Evolutionary conservation across 2,329 filamentous ascomycete genomes (phyloP), one percentile per base, ranked within the genome.

Genomic region (Chaetomium strumarium): DNA sequence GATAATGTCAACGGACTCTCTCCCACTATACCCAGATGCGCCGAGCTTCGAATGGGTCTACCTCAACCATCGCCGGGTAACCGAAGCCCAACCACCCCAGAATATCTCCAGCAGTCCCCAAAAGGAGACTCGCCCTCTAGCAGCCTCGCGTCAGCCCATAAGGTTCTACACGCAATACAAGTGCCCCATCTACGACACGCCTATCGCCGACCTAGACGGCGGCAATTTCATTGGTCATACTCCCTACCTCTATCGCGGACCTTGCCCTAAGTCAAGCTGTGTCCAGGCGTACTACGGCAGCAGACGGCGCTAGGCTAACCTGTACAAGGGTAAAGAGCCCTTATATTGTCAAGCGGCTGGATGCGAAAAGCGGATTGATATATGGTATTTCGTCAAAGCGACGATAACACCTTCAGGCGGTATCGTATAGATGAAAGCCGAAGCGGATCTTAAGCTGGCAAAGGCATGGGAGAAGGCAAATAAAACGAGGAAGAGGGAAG

Each of bases 181-280:
- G 10, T 55, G 52, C 38, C 24, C 52, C 31, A 44, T 54, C 47
- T 54, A 47, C 47, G 8, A 17, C 29, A n/a, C n/a, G 13, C 16
- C 31, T 43, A 47, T 55, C 31, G 43, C 33, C 43, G 14, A 43
- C 20, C 12, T 13, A 7, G 11, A 31, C 38, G 39, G 37, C 33
- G 44, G 38, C 29, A 17, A 55, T 44, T 55, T 47, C 48, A 44
- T 51, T 43, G 52, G 52, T 33, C 36, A 55, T 38, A 12, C n/a
- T 9, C 33, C 52, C 16, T 55, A 47, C 48, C 17, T n/a, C 2
- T 47, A 55, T 44, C 52, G 52, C 39, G 52, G 31, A 6, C 2
- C 52, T 9, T 55, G 52, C 43, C 8, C 38, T 13, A 34, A 20
- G 1, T 3, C 12, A 5, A 12, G 5, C 9, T 55, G 52, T 44